Evolutionary conservation across 305 asterid genomes (phyloP), one percentile per base, ranked within the genome.

Genomic region (Withania somnifera): DNA sequence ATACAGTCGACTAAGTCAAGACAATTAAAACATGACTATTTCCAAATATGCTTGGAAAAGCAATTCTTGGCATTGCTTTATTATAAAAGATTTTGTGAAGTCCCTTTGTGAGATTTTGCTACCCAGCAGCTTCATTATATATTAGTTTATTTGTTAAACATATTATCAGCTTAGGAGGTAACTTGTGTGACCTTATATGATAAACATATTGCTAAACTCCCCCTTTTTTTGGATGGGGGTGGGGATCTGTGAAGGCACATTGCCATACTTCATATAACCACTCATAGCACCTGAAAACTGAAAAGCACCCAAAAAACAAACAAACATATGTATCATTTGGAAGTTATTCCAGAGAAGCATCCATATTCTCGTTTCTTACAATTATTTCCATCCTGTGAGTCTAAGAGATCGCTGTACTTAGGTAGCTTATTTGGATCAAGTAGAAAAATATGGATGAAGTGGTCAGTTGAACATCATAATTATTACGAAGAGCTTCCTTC

Each of bases 231-330:
- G n/a, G n/a, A n/a, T n/a, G n/a, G n/a, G n/a, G n/a, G n/a, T n/a
- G n/a, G n/a, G n/a, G n/a, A n/a, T n/a, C n/a, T n/a, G n/a, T n/a
- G 79, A 26, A 73, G 60, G 79, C 42, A 73, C 79, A 73, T 47
- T 47, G 22, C 45, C 60, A 24, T 50, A 73, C 22, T 73, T 47
- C 32, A 19, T 68, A 19, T 38, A 68, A 19, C 19, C n/a, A 36
- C 26, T 47, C 15, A 24, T 73, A 45, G 58, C 20, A 71, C 57
- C 38, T 14, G 79, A 24, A 71, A 24, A 14, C 36, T 45, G 22
- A 24, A 71, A 71, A 47, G 60, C 79, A 47, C 60, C 22, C 2
- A 24, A 6, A 45, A 66, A 42, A 14, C 5, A 45, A 28, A 45
- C 45, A 45, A n/a, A n/a, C 13, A 15, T 5, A 15, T 45, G 24